Evolutionary conservation across 345 rosid species (phyloP).

Genomic region (Sisymbrium altissimum): DNA sequence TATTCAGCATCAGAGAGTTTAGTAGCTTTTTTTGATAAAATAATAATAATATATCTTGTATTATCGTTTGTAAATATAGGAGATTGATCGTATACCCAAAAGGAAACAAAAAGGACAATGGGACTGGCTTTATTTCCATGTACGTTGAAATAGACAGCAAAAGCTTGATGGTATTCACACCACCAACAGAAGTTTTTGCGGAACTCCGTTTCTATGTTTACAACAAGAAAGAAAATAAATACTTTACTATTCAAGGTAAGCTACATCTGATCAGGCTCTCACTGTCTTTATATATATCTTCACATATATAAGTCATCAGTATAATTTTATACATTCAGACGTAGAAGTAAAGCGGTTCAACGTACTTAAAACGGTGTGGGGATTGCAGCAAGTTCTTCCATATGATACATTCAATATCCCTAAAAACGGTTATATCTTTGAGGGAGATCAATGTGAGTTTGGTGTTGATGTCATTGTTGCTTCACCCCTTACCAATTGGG

Average conservation of each 20-base stretch:
- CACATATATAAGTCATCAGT: neutral
- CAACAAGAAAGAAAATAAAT: neutral
- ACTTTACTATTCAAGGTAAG: neutral
- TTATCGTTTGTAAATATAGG: neutral
- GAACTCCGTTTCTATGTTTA: conserved; percentile 4
- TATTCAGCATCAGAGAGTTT: no score
- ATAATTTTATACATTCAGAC: neutral
- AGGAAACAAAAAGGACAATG: conserved; percentile 9
- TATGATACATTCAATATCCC: conserved; percentile 1
- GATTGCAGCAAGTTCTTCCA: neutral
- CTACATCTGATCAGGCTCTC: neutral
- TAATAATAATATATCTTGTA: no score
- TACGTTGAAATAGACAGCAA: conserved; percentile 7
- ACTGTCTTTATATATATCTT: no score
- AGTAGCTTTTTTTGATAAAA: no score
- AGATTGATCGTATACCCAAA: conserved; percentile 5
- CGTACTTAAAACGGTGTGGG: neutral
- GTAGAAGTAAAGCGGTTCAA: conserved; percentile 7
- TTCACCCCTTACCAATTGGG: conserved; percentile 2
- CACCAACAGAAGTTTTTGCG: neutral
- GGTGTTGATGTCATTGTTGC: conserved; percentile 15
- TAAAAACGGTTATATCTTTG: neutral
- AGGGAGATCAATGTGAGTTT: conserved; percentile 9
- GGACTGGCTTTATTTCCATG: neutral
- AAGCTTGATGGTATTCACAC: neutral